Evolutionary conservation across 2,329 filamentous ascomycete genomes (phyloP).

Genomic region (Colletotrichum magnum): DNA sequence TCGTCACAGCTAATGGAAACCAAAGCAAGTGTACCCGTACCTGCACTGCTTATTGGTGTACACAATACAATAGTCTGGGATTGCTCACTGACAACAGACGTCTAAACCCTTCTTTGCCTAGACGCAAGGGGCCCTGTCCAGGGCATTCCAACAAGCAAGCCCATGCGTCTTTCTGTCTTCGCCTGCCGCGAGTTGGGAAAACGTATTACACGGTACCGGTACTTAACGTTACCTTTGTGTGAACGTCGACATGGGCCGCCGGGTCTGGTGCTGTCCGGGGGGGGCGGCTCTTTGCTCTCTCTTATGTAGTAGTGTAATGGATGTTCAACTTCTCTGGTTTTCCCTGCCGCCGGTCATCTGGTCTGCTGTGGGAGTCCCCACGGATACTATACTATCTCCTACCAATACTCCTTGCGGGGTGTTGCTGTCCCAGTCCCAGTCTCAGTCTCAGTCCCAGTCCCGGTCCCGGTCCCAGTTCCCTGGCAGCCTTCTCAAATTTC

Average conservation of each 20-base stretch:
- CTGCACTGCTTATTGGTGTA: too few species aligned
- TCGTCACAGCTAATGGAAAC: slow-evolving; percentile 28
- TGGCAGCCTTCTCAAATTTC: slow-evolving; percentile 27
- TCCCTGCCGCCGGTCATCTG: too few species aligned
- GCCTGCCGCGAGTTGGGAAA: slow-evolving; percentile 14
- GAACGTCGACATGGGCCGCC: slow-evolving; percentile 36
- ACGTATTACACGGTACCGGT: slow-evolving; percentile 25
- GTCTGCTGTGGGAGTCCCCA: too few species aligned
- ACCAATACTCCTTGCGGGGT: neutral
- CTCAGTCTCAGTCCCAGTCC: neutral
- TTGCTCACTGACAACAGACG: slow-evolving; percentile 36
- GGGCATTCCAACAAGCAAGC: slow-evolving; percentile 27
- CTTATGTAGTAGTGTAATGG: slow-evolving; percentile 2
- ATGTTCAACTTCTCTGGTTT: too few species aligned
- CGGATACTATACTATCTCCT: too few species aligned
- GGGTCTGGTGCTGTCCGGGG: slow-evolving; percentile 33
- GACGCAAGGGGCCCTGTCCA: slow-evolving; percentile 35
- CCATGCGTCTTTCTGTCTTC: slow-evolving; percentile 16
- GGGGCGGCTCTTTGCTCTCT: slow-evolving; percentile 32
- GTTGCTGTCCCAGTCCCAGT: slow-evolving; percentile 1
- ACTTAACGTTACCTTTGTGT: slow-evolving; percentile 30
- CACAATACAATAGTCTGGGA: slow-evolving; percentile 4
- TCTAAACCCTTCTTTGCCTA: slow-evolving; percentile 33
- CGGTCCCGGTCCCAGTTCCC: slow-evolving; percentile 10
- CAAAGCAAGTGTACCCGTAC: too few species aligned